Percentiles rank a stretch among this genome's conserved stretches.
phyloP scores from a whole-genome alignment of 148 eudicot species.

The Fallopia convolvulus region DNA sequence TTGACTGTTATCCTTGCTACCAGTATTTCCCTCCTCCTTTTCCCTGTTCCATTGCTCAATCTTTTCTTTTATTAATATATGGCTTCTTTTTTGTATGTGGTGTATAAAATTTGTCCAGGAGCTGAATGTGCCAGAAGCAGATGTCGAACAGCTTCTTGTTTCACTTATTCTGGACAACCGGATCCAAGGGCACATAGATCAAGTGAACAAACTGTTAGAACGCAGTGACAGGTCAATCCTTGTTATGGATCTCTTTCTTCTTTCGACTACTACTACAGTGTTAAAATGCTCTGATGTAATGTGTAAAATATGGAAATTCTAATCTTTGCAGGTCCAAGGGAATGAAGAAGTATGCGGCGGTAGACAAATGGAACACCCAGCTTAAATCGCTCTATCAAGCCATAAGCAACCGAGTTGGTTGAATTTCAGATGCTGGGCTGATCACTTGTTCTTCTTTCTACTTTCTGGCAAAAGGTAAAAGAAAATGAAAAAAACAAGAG shows the following conservation, averaged over 20 bases:
- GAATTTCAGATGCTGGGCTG: not conserved
- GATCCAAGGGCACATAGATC: conserved; percentile 92
- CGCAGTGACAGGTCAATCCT: conserved; percentile 63
- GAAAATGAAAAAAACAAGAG: not conserved
- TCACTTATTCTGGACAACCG: conserved; percentile 90
- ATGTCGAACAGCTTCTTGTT: conserved; percentile 83
- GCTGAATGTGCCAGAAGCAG: conserved; percentile 89
- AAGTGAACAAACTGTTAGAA: conserved; percentile 82
- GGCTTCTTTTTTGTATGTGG: not conserved
- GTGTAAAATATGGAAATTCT: not conserved
- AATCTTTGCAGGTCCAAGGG: conserved; percentile 74
- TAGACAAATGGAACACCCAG: conserved; percentile 95
- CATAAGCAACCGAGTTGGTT: conserved; percentile 37
- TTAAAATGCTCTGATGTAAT: not conserved
- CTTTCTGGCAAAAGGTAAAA: not conserved
- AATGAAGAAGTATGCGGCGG: conserved; percentile 78
- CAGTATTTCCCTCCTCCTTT: conserved; percentile 51
- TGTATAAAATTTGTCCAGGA: conserved; percentile 35
- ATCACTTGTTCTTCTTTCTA: not conserved
- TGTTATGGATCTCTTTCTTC: not conserved
- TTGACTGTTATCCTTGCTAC: conserved; percentile 22
- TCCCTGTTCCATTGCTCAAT: conserved; percentile 98
- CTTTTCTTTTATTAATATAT: not conserved
- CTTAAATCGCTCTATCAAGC: conserved; percentile 69
- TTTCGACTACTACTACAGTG: not conserved